Conservation (phyloP, 2,329 filamentous ascomycete genomes). For the Hypoxylon sp. region DNA sequence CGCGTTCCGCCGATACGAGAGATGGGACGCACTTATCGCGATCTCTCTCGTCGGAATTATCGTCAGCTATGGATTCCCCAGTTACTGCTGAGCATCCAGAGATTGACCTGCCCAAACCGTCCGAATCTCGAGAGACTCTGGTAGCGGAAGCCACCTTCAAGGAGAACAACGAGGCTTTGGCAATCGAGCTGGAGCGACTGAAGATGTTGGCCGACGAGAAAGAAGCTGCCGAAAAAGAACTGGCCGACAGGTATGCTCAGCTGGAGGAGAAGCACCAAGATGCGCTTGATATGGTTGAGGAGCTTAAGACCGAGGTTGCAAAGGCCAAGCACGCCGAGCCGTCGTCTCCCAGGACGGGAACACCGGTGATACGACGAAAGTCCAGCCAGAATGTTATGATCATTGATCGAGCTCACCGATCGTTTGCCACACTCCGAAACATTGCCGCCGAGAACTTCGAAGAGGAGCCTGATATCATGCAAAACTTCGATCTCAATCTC, state of each 20-base stretch:
- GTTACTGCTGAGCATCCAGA: constrained; percentile 70
- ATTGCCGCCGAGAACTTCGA: constrained; percentile 89
- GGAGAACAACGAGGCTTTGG: constrained; percentile 57
- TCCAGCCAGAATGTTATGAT: constrained; percentile 88
- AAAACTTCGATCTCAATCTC: constrained; percentile 91
- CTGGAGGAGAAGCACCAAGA: constrained; percentile 84
- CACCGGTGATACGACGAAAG: constrained; percentile 88
- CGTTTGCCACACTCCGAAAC: constrained; percentile 87
- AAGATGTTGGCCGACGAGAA: constrained; percentile 77
- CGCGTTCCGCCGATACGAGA: constrained; percentile 74
- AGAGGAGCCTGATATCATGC: constrained; percentile 80
- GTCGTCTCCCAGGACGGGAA: constrained; percentile 68
- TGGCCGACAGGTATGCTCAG: constrained; percentile 81
- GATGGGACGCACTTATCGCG: constrained; percentile 75
- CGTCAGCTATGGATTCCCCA: constrained; percentile 81
- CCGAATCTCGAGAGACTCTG: constrained; percentile 49
- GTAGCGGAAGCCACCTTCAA: constrained; percentile 46
- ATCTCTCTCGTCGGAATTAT: constrained; percentile 93
- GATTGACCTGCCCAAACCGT: constrained; percentile 61
- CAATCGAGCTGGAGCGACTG: constrained; percentile 74
- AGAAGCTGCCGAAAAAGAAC: constrained; percentile 74
- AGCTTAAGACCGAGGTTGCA: constrained; percentile 85
- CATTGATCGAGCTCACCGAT: constrained; percentile 89
- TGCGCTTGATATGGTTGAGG: constrained; percentile 84
- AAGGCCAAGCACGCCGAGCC: constrained; percentile 72